A percentile compares a stretch with the other conserved stretches of the same genome.
Conservation (phyloP, 163 green algal species). For the Smithsoniella earleae region DNA sequence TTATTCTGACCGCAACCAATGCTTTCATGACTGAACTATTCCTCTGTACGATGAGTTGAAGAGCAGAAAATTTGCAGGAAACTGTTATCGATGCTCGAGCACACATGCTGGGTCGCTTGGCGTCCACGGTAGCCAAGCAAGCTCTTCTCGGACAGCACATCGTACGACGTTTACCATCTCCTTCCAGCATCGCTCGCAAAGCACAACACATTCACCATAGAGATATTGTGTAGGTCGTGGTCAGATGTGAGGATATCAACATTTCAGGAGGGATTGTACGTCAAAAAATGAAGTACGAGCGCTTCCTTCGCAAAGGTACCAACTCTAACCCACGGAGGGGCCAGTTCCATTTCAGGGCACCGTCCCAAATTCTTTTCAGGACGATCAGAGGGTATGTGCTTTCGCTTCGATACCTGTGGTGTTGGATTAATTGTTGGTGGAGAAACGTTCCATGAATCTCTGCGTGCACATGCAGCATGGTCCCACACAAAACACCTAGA, state of each 20-base stretch:
- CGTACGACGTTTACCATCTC: too few species aligned
- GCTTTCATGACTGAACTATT: too few species aligned
- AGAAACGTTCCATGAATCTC: too few species aligned
- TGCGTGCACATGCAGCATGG: constrained; percentile 91
- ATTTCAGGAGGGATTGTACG: constrained; percentile 95
- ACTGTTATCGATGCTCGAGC: constrained; percentile 87
- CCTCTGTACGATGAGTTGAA: too few species aligned
- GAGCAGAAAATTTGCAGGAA: too few species aligned
- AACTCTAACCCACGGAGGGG: constrained; percentile 86
- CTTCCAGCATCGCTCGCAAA: neutral
- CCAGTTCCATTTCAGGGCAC: constrained; percentile 89
- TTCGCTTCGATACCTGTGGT: too few species aligned
- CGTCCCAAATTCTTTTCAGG: constrained; percentile 89
- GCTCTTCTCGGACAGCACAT: constrained; percentile 87
- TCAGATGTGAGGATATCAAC: constrained; percentile 86
- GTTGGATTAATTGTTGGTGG: too few species aligned
- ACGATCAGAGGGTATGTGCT: constrained; percentile 76
- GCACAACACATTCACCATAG: too few species aligned
- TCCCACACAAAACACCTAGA: constrained; percentile 94
- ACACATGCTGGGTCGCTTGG: constrained; percentile 95
- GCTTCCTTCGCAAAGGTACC: constrained; percentile 87
- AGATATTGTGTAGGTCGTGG: constrained; percentile 61
- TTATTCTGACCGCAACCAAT: too few species aligned
- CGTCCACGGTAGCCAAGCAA: constrained; percentile 94
- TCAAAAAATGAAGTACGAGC: constrained; percentile 96